Percentiles rank a stretch among this genome's conserved stretches.
Evolutionary conservation across 2,329 filamentous ascomycete species (phyloP).

Genomic region (Zymoseptoria crescenta): DNA sequence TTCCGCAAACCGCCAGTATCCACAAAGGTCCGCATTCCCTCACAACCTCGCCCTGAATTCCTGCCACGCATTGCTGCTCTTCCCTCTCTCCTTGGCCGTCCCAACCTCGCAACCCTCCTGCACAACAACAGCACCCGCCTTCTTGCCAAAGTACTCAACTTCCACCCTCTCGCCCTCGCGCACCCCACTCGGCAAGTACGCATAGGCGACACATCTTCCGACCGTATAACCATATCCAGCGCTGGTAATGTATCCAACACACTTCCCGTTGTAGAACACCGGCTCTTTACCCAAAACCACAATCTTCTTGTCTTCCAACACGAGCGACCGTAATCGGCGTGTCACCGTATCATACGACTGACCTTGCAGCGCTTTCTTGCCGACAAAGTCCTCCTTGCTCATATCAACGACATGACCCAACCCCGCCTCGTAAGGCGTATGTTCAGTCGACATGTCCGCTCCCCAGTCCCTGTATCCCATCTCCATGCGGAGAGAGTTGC

Average conservation of each 20-base stretch:
- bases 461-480: slow-evolving; percentile 53
- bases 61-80: not conserved
- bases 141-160: slow-evolving; percentile 54
- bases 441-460: slow-evolving; percentile 53
- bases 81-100: not conserved
- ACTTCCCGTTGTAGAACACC: slow-evolving; percentile 42
- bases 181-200: slow-evolving; percentile 46
- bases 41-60: not conserved
- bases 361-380: slow-evolving; percentile 42
- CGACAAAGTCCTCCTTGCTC: slow-evolving; percentile 45
- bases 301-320: slow-evolving; percentile 49
- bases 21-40: not conserved
- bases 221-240: slow-evolving; percentile 55
- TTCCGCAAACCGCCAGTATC: not conserved
- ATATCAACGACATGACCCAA: slow-evolving; percentile 44
- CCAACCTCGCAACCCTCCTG: not conserved
- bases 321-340: slow-evolving; percentile 43
- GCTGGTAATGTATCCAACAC: slow-evolving; percentile 52
- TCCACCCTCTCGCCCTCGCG: slow-evolving; percentile 46
- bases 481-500: slow-evolving; percentile 52
- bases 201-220: slow-evolving; percentile 52
- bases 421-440: slow-evolving; percentile 54
- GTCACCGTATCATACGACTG: slow-evolving; percentile 32
- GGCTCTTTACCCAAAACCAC: slow-evolving; percentile 57
- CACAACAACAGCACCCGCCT: slow-evolving; percentile 36